Evolutionary conservation across 2,329 filamentous ascomycete species (phyloP).

Genomic region (Monilinia vaccinii-corymbosi): DNA sequence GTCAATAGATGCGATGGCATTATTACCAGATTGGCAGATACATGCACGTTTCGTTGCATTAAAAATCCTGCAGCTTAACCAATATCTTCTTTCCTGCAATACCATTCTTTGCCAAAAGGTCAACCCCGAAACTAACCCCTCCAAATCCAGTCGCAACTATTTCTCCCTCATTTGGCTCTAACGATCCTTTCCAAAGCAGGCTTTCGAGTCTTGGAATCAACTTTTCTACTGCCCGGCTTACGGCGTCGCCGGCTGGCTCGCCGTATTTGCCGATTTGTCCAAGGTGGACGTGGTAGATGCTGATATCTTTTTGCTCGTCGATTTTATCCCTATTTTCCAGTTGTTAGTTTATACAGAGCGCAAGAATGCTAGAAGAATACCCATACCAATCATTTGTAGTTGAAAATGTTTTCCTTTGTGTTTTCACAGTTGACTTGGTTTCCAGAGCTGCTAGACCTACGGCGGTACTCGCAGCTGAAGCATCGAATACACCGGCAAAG

Average conservation of each 20-base stretch:
- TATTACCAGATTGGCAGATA: neutral
- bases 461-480: neutral
- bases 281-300: constrained; percentile 15
- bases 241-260: constrained; percentile 6
- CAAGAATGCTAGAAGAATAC: neutral
- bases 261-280: constrained; percentile 19
- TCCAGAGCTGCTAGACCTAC: neutral
- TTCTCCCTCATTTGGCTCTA: constrained; percentile 1
- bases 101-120: neutral
- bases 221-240: constrained; percentile 9
- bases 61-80: constrained; percentile 1
- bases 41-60: neutral
- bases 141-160: neutral
- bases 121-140: neutral
- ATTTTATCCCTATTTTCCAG: constrained; percentile 14
- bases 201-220: constrained; percentile 4
- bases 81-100: constrained; percentile 4
- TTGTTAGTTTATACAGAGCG: neutral
- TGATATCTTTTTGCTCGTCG: constrained; percentile 12
- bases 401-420: constrained; percentile 5
- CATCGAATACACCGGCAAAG: constrained; percentile 2
- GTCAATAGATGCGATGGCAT: neutral
- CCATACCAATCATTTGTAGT: constrained; percentile 7
- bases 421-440: neutral
- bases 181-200: neutral